Conservation (phyloP, 768 basidiomycete genomes). For the Dendrothele bispora region DNA sequence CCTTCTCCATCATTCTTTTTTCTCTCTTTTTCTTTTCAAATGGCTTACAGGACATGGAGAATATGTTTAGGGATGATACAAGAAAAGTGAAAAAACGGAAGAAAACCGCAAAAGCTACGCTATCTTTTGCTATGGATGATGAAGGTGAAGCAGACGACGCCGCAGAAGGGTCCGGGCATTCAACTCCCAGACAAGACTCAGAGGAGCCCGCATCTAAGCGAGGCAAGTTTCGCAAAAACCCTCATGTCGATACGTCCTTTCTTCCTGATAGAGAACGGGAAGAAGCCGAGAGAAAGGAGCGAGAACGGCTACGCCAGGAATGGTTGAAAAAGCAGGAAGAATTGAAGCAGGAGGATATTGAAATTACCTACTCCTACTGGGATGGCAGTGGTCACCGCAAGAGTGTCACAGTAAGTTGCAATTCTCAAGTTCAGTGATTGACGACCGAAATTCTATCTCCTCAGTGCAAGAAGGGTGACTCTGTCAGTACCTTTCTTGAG, state of each 20-base stretch:
- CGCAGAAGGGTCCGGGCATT: slow-evolving; percentile 33
- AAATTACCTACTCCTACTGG: slow-evolving; percentile 97
- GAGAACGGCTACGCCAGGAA: slow-evolving; percentile 86
- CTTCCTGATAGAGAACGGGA: slow-evolving; percentile 97
- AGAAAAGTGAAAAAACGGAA: slow-evolving; percentile 92
- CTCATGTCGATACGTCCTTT: slow-evolving; percentile 96
- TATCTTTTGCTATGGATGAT: slow-evolving; percentile 91
- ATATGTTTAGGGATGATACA: slow-evolving; percentile 83
- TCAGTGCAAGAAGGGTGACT: slow-evolving; percentile 97
- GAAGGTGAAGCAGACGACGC: slow-evolving; percentile 49
- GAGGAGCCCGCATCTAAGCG: slow-evolving; percentile 62
- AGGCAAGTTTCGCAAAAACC: slow-evolving; percentile 89
- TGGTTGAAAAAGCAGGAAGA: slow-evolving; percentile 79
- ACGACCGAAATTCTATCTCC: not conserved
- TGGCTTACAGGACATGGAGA: slow-evolving; percentile 79
- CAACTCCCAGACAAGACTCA: slow-evolving; percentile 37
- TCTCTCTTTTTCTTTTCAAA: slow-evolving; percentile 25
- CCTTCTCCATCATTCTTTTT: slow-evolving; percentile 17
- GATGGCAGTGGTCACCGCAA: slow-evolving; percentile 97
- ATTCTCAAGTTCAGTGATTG: slow-evolving; percentile 5
- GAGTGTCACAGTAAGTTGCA: slow-evolving; percentile 71
- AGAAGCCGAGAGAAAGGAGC: slow-evolving; percentile 83
- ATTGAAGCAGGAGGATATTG: slow-evolving; percentile 72
- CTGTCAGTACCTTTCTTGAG: slow-evolving; percentile 82
- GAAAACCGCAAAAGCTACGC: slow-evolving; percentile 82